Base-by-base conservation (phyloP, 331 rosid species). In the Quercus lobata region DNA sequence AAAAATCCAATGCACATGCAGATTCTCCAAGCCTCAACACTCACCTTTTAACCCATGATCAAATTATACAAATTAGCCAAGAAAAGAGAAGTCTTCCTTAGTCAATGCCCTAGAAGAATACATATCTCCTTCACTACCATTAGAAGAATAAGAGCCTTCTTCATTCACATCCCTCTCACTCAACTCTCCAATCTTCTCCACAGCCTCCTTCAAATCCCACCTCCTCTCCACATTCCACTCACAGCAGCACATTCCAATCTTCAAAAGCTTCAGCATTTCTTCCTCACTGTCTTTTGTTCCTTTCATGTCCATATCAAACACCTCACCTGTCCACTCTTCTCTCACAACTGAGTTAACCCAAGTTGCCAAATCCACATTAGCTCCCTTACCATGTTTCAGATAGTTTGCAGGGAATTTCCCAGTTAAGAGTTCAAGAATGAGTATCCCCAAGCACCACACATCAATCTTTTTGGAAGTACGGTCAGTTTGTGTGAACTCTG, bases 301-400 rank as follows among this genome's bases (percentile, higher is more conserved):
- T 52, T 70, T 70, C 82, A 82, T 70, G 3, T 83, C 92, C 17
- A 78, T 76, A 60, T 94, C 96, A 73, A 94, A 92, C 46, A 94
- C 96, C 78, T 94, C 96, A 1, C 93, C 96, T 0, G 91, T 92
- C 98, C 98, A 94, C 76, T 92, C 98, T 74, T 94, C 97, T 52
- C 91, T 81, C 68, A 90, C 92, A 4, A 94, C 93, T 1, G 91
- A 81, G 53, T 83, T 83, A 12, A 94, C 97, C 97, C 98, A 94
- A 5, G 84, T 85, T 7, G 91, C 93, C 54, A 94, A 74, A 78
- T 92, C 98, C 4, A 71, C 78, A 19, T 79, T 82, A n/a, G 71
- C 82, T 0, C 78, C 85, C 75, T 83, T 91, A 14, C 92, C 91
- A 3, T 84, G 88, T 11, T 85, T 74, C 5, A 88, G 57, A 37